Percentiles rank a stretch among this genome's conserved stretches.
Evolutionary conservation across 2,329 filamentous ascomycete genomes (phyloP).

Genomic region (Bipolaris gigantea): DNA sequence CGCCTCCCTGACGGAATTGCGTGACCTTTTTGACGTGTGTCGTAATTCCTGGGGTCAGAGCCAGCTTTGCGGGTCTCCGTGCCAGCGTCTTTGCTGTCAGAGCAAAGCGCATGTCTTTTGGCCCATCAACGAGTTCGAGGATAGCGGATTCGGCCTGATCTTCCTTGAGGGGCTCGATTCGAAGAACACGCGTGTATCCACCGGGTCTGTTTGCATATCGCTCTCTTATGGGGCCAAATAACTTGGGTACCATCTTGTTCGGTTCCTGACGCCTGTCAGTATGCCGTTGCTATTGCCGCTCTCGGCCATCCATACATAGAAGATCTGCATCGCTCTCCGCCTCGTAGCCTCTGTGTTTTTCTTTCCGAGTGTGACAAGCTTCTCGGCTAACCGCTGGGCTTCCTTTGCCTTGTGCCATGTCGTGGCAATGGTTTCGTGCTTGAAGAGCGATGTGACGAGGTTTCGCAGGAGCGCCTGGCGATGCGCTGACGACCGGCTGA

Average conservation of each 20-base stretch:
- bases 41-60: conserved; percentile 70
- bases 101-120: conserved; percentile 90
- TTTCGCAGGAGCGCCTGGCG: conserved; percentile 92
- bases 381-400: conserved; percentile 89
- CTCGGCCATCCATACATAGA: conserved; percentile 71
- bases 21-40: conserved; percentile 85
- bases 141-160: conserved; percentile 91
- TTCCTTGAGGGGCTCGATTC: conserved; percentile 83
- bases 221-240: conserved; percentile 79
- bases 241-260: conserved; percentile 73
- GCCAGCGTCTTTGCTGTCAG: conserved; percentile 87
- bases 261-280: conserved; percentile 59
- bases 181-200: conserved; percentile 92
- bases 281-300: conserved; percentile 10
- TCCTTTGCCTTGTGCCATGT: conserved; percentile 98
- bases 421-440: conserved; percentile 90
- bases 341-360: conserved; percentile 82
- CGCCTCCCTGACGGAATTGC: conserved; percentile 67
- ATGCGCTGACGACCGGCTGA: conserved; percentile 83
- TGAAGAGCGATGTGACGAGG: conserved; percentile 90
- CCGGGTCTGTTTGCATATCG: conserved; percentile 80
- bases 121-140: conserved; percentile 91
- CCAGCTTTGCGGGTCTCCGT: conserved; percentile 56
- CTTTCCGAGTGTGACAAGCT: conserved; percentile 92
- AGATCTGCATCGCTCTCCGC: conserved; percentile 73